Evolutionary conservation across 768 basidiomycete genomes (phyloP).

Genomic region (Tephrocybe rancida): DNA sequence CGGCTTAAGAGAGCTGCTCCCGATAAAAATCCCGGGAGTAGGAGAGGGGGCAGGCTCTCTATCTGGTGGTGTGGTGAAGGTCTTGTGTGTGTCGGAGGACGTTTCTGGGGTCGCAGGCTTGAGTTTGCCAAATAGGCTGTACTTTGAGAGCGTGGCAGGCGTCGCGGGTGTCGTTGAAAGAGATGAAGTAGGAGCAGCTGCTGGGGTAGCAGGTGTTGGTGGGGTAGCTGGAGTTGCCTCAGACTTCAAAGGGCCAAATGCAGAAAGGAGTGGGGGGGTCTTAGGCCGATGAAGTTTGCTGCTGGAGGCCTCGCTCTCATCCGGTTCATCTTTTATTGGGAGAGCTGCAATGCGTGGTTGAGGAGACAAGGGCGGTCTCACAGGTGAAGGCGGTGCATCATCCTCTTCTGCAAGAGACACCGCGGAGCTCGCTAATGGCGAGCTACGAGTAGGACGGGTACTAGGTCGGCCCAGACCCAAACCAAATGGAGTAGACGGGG

Average conservation of each 20-base stretch:
- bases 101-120: background rate
- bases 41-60: background rate
- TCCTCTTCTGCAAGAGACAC: constrained; percentile 47
- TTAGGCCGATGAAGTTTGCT: constrained; percentile 40
- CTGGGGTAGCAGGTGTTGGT: constrained; percentile 6
- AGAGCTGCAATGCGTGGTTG: constrained; percentile 37
- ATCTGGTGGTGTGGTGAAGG: too few species aligned
- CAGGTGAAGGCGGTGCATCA: constrained; percentile 30
- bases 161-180: constrained; percentile 2
- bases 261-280: constrained; percentile 50
- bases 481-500: constrained; percentile 41
- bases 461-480: constrained; percentile 59
- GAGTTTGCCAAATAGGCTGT: constrained; percentile 4
- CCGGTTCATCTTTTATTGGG: constrained; percentile 26
- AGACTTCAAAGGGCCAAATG: constrained; percentile 23
- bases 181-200: background rate
- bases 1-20: background rate
- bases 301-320: constrained; percentile 21
- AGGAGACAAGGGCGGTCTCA: constrained; percentile 40
- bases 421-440: constrained; percentile 66
- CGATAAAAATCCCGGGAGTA: background rate
- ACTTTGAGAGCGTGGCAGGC: background rate
- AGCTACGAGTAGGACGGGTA: constrained; percentile 73
- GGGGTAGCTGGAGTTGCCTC: background rate
- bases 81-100: background rate